A percentile compares a stretch with the other conserved stretches of the same genome.
Conservation (phyloP, 2,329 filamentous ascomycete genomes). For the Aspergillus fumigatiaffinis region DNA sequence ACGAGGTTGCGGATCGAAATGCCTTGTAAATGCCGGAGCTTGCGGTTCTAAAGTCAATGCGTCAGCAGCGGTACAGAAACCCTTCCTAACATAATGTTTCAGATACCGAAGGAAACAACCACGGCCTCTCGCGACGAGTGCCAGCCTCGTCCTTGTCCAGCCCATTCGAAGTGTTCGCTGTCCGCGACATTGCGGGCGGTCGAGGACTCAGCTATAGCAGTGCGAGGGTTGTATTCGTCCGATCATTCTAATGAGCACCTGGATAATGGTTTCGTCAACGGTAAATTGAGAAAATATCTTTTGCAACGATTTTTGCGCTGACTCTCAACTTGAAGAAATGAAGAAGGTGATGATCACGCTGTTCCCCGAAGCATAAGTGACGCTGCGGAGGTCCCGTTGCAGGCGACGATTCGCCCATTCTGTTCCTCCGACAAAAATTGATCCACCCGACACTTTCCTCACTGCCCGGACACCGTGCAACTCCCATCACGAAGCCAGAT, state of each 20-base stretch:
- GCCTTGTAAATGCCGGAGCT: slow-evolving; percentile 79
- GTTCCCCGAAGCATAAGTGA: not conserved
- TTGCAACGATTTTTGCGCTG: not conserved
- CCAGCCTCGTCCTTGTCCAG: slow-evolving; percentile 23
- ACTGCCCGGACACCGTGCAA: not conserved
- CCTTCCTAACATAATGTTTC: not conserved
- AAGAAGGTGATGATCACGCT: not conserved
- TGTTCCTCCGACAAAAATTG: slow-evolving; percentile 33
- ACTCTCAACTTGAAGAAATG: not conserved
- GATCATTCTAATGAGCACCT: slow-evolving; percentile 16
- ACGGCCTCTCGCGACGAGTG: slow-evolving; percentile 44
- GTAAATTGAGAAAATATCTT: not conserved
- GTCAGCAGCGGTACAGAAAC: not conserved
- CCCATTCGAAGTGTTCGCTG: slow-evolving; percentile 12
- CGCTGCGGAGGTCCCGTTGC: slow-evolving; percentile 1
- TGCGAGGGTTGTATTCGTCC: not conserved
- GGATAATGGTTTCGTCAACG: not conserved
- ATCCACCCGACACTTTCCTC: slow-evolving; percentile 23
- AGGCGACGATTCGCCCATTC: slow-evolving; percentile 14
- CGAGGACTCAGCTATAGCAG: slow-evolving; percentile 10
- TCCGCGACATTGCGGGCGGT: slow-evolving; percentile 18
- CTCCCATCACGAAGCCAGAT: slow-evolving; percentile 11
- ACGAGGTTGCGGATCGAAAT: slow-evolving; percentile 83
- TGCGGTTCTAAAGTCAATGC: slow-evolving; percentile 63
- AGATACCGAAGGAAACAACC: slow-evolving; percentile 50